These are phyloP conservation scores for Aurifilum marmelostoma DNA, from an alignment of 2,329 filamentous ascomycete genomes.

Conservation along the genomic window DNA sequence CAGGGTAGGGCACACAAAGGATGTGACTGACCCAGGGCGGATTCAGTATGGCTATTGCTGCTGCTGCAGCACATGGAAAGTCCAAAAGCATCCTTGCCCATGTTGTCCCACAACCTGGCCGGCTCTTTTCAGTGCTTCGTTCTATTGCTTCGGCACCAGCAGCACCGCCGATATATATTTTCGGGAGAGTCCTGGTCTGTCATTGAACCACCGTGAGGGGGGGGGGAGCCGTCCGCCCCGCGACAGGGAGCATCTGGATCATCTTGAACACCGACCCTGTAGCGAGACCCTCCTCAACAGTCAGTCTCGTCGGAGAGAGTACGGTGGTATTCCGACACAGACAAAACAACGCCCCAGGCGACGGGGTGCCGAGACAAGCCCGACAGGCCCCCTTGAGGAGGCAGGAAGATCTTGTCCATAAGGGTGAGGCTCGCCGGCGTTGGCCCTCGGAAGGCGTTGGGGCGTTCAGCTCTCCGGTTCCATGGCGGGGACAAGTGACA, in stretches of 20 bases:
- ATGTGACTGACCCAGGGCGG: constrained; percentile 84
- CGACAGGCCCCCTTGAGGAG: constrained; percentile 46
- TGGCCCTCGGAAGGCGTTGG: too few relatives aligned
- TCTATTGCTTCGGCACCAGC: constrained; percentile 80
- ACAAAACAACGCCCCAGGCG: background rate
- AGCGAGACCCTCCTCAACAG: constrained; percentile 80
- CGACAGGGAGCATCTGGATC: constrained; percentile 73
- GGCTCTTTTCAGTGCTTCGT: constrained; percentile 74
- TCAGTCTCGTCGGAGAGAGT: constrained; percentile 86
- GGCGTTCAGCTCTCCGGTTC: constrained; percentile 73
- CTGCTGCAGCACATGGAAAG: constrained; percentile 52
- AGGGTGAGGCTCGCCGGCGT: constrained; percentile 91
- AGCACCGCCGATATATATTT: constrained; percentile 90
- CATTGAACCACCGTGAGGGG: constrained; percentile 64
- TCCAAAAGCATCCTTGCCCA: constrained; percentile 77
- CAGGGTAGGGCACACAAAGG: constrained; percentile 76
- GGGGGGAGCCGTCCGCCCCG: constrained; percentile 79
- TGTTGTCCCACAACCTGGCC: constrained; percentile 71
- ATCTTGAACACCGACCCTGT: constrained; percentile 71
- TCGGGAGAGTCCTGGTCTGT: constrained; percentile 68
- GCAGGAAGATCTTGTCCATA: constrained; percentile 92
- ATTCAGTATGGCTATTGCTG: constrained; percentile 78
- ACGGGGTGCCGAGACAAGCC: background rate
- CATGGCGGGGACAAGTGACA: constrained; percentile 83
- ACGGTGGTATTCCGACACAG: constrained; percentile 66